Percentiles rank a stretch among this genome's conserved stretches.
phyloP scores from a whole-genome alignment of 2,329 filamentous ascomycete genomes.

The Sporothrix dimorphospora region DNA sequence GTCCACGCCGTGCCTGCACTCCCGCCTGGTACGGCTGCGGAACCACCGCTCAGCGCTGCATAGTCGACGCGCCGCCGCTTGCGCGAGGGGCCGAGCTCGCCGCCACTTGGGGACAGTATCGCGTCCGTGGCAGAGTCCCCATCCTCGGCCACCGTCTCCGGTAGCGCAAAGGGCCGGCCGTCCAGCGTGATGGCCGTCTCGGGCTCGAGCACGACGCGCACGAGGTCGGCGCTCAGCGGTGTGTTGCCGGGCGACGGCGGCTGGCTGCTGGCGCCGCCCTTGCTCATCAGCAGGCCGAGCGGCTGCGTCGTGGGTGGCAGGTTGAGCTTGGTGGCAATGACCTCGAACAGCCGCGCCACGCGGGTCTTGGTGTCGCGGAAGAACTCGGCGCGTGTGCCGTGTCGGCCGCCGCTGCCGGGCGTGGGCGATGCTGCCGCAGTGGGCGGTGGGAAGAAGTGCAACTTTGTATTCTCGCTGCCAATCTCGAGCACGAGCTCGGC shows the following conservation, averaged over 20 bases:
- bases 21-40: conserved; percentile 41
- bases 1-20: conserved; percentile 55
- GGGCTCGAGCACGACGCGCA: conserved; percentile 65
- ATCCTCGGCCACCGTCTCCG: conserved; percentile 7
- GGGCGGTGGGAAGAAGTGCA: conserved; percentile 49
- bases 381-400: conserved; percentile 68
- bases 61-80: conserved; percentile 44
- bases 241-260: conserved; percentile 70
- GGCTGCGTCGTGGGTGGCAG: conserved; percentile 62
- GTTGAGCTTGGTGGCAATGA: conserved; percentile 80
- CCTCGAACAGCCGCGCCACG: conserved; percentile 73
- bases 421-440: not conserved
- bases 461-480: conserved; percentile 63
- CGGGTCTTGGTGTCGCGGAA: conserved; percentile 70
- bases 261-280: conserved; percentile 63
- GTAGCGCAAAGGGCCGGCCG: conserved; percentile 50
- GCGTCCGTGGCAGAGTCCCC: not conserved
- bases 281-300: conserved; percentile 67
- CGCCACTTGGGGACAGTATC: not conserved
- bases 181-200: conserved; percentile 64
- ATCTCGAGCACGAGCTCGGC: conserved; percentile 82
- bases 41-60: conserved; percentile 36
- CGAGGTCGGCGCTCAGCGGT: conserved; percentile 68
- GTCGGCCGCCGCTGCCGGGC: not conserved
- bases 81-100: conserved; percentile 30